These are phyloP conservation scores for Madurella fahalii DNA, from an alignment of 2,329 filamentous ascomycete species.

Conservation along the genomic window DNA sequence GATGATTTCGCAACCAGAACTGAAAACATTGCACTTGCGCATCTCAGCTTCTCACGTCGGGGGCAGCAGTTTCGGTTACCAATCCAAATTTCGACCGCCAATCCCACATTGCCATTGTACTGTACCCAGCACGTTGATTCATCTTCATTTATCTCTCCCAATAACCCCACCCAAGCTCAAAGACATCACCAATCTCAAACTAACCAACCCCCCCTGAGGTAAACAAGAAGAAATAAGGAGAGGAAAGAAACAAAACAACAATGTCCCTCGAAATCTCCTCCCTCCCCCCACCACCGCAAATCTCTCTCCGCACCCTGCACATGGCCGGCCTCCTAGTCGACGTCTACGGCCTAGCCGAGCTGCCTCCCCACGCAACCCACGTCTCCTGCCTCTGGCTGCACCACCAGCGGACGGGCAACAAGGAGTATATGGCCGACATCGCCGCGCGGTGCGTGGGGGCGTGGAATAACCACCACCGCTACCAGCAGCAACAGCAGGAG, in stretches of 20 bases:
- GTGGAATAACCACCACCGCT: conserved; percentile 56
- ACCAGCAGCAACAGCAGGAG: conserved; percentile 41
- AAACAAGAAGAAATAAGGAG: not conserved
- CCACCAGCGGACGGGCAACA: conserved; percentile 69
- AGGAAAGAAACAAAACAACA: not conserved
- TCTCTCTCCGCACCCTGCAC: conserved; percentile 63
- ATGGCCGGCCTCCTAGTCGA: conserved; percentile 77
- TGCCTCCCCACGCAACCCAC: conserved; percentile 48
- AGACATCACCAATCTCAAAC: too few species aligned
- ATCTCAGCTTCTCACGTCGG: too few species aligned
- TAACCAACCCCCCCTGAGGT: not conserved
- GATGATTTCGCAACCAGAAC: not conserved
- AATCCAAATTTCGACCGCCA: too few species aligned
- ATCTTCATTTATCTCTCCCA: too few species aligned
- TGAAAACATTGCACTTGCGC: not conserved
- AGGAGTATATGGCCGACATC: conserved; percentile 70
- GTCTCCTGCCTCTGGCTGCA: conserved; percentile 88
- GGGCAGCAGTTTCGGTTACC: too few species aligned
- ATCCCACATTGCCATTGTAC: too few species aligned
- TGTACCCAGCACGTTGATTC: too few species aligned
- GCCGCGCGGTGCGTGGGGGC: conserved; percentile 64
- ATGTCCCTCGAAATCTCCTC: conserved; percentile 15
- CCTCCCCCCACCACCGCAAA: conserved; percentile 38
- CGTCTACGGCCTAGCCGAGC: conserved; percentile 75
- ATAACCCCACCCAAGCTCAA: too few species aligned